A percentile compares a stretch with the other conserved stretches of the same genome.
phyloP scores from a whole-genome alignment of 352 stramenopile species.

The Phytophthora crassamura region DNA sequence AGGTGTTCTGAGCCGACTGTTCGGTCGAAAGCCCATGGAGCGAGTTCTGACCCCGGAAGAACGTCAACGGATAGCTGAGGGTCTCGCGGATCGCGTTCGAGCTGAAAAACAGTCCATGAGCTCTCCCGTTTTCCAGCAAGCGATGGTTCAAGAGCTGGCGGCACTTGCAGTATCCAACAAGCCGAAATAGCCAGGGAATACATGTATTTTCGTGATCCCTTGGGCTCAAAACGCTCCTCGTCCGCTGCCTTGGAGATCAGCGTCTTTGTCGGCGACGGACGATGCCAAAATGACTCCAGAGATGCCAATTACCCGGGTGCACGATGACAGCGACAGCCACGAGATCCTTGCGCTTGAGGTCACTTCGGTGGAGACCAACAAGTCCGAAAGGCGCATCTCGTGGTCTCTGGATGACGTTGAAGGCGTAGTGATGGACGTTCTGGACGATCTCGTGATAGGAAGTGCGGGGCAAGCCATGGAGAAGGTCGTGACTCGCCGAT shows the following conservation, averaged over 20 bases:
- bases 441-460: slow-evolving; percentile 31
- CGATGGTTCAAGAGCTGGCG: slow-evolving; percentile 58
- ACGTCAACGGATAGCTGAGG: slow-evolving; percentile 41
- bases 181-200: slow-evolving; percentile 28
- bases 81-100: slow-evolving; percentile 41
- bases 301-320: slow-evolving; percentile 4
- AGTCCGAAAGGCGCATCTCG: background rate
- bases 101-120: slow-evolving; percentile 57
- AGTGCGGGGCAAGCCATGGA: slow-evolving; percentile 33
- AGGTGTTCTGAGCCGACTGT: slow-evolving; percentile 32
- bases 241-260: background rate
- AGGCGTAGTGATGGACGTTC: slow-evolving; percentile 28
- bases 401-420: slow-evolving; percentile 39
- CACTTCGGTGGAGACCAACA: background rate
- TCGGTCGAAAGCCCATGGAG: slow-evolving; percentile 15
- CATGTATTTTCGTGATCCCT: slow-evolving; percentile 17
- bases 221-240: background rate
- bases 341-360: background rate
- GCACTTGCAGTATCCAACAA: slow-evolving; percentile 21
- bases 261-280: background rate
- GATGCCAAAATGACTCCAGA: slow-evolving; percentile 33
- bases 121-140: slow-evolving; percentile 56
- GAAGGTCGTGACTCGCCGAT: slow-evolving; percentile 27
- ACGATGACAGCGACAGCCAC: slow-evolving; percentile 14
- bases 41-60: slow-evolving; percentile 42